Base-by-base conservation (phyloP, 495 filamentous ascomycete genomes). In the Rusavskia elegans region DNA sequence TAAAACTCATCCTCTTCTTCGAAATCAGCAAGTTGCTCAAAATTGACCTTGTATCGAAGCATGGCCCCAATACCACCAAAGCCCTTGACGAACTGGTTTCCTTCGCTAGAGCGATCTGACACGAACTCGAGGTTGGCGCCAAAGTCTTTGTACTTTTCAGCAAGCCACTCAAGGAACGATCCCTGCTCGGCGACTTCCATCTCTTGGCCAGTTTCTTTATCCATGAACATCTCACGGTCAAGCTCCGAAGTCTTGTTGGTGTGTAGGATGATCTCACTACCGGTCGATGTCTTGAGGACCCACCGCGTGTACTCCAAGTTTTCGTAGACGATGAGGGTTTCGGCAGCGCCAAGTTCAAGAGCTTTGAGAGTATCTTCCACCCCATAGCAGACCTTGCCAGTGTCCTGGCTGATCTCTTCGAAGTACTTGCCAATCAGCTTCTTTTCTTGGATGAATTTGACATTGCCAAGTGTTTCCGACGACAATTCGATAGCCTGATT, bases 401-500 rank as follows among this genome's bases (percentile, higher is more conserved):
- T 90, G 61, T 98, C 93, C 64, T 95, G 89, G 59, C 86, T 94
- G 63, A 98, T 96, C 70, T 98, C 89, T 64, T 97, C 87, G 62
- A 98, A 98, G 76, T 98, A 98, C 61, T 83, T 88, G 61, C 88
- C 87, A 63, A 98, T 98, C 49, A 98, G 78, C 74, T 94, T 96
- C 84, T 98, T 98, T 77, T 98, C 92, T 68, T 98, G 92, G 66
- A 98, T 95, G 68, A 98, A 98, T 68, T 98, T 98, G 74, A 98
- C 92, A 59, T 95, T 97, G 68, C 88, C 83, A 45, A 98, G 76
- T n/a, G 92, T 97, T 74, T 98, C 93, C 13, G 86, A 74, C 29
- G 92, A 81, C 59, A 98, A 68, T 63, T 97, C 92, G 56, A 98
- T 98, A 50, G 92, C 92, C 71, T 98, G 93, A 73, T 97, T 98